These are phyloP conservation scores for Alternaria brassicicola DNA, from an alignment of 2,329 filamentous ascomycete species.

Conservation along the genomic window DNA sequence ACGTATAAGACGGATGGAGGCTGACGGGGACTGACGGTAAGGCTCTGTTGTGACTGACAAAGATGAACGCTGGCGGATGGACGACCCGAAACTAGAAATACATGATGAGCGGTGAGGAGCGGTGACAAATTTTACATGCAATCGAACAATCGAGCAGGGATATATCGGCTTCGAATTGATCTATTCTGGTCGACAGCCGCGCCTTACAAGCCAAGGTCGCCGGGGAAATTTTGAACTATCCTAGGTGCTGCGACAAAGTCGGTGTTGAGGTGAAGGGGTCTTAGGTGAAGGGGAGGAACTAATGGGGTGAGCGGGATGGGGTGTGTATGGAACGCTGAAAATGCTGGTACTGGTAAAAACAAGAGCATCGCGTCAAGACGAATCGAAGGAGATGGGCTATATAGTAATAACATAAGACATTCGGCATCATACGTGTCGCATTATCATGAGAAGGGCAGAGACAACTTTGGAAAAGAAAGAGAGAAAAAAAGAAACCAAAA, in stretches of 20 bases:
- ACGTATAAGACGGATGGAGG: not conserved
- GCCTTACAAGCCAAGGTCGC: constrained; percentile 10
- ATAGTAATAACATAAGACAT: constrained; percentile 20
- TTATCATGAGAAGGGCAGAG: constrained; percentile 18
- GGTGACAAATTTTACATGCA: not conserved
- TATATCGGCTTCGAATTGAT: constrained; percentile 12
- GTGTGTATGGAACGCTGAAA: constrained; percentile 5
- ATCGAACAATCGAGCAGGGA: not conserved
- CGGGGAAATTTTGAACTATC: constrained; percentile 7
- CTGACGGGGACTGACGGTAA: not conserved
- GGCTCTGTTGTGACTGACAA: not conserved
- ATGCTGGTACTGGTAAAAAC: not conserved
- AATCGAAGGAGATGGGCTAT: constrained; percentile 13
- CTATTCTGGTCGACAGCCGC: constrained; percentile 17
- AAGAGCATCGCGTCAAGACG: not conserved
- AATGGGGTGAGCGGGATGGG: constrained; percentile 17
- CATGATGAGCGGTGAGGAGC: constrained; percentile 2
- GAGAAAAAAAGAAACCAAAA: constrained; percentile 1
- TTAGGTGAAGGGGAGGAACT: constrained; percentile 8
- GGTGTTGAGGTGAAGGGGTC: constrained; percentile 2
- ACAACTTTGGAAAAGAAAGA: not conserved
- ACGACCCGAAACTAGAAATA: not conserved
- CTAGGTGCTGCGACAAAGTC: constrained; percentile 1
- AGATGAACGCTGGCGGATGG: not conserved
- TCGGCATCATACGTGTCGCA: constrained; percentile 19